Evolutionary conservation across 1,284 basidiomycete genomes (phyloP).

Genomic region (Ustilago bromivora): DNA sequence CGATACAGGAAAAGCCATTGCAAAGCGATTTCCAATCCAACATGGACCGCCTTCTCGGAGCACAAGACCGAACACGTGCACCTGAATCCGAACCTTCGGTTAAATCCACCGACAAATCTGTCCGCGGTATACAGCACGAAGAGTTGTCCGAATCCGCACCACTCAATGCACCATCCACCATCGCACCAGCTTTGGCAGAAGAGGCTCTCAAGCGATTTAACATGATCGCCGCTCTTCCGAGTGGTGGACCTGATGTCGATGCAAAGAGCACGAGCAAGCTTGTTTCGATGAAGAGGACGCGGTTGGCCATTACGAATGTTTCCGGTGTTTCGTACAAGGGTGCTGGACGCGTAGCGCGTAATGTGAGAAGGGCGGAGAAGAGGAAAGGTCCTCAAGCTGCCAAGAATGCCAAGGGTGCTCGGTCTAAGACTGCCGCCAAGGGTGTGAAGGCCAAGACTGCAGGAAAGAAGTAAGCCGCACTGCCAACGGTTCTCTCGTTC

Average conservation of each 20-base stretch:
- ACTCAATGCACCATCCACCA: conserved; percentile 32
- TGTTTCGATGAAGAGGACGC: conserved; percentile 16
- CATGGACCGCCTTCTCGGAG: conserved; percentile 65
- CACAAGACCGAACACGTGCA: conserved; percentile 44
- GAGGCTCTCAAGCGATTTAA: conserved; percentile 27
- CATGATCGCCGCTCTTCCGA: conserved; percentile 44
- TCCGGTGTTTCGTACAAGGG: conserved; percentile 53
- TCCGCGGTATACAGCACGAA: conserved; percentile 56
- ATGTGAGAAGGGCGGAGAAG: conserved; percentile 47
- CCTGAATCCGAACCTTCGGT: conserved; percentile 38
- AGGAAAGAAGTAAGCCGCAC: conserved; percentile 6
- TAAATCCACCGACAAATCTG: conserved; percentile 39
- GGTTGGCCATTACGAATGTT: conserved; percentile 41
- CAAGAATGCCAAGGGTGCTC: no score
- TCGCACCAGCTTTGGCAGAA: conserved; percentile 43
- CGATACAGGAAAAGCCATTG: conserved; percentile 55
- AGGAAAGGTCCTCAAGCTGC: conserved; percentile 20
- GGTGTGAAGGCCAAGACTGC: not conserved
- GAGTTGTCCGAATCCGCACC: conserved; percentile 50
- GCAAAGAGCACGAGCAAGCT: conserved; percentile 27
- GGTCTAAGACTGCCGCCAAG: conserved; percentile 6
- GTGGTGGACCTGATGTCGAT: conserved; percentile 38
- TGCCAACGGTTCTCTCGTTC: not conserved
- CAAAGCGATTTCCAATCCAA: conserved; percentile 63
- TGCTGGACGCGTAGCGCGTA: conserved; percentile 46